phyloP scores from a whole-genome alignment of 1,284 basidiomycete genomes.

The Microbotryum violaceum region DNA sequence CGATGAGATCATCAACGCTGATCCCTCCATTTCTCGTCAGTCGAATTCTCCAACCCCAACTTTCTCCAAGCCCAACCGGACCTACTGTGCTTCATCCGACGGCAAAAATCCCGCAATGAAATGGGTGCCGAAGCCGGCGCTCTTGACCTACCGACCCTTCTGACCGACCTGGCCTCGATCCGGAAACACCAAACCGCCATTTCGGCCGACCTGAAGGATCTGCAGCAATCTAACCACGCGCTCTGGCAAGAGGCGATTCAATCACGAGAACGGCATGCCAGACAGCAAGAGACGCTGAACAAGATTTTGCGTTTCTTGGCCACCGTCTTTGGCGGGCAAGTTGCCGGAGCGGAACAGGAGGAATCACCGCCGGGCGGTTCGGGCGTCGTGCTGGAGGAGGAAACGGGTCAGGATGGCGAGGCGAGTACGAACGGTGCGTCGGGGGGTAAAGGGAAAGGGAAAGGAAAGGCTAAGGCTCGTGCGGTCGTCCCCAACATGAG shows the following conservation, averaged over 20 bases:
- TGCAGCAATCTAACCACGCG: conserved; percentile 79
- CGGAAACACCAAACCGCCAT: conserved; percentile 86
- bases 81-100: conserved; percentile 77
- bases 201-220: conserved; percentile 73
- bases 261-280: conserved; percentile 69
- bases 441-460: conserved; percentile 21
- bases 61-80: conserved; percentile 87
- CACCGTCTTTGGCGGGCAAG: conserved; percentile 68
- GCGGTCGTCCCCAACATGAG: conserved; percentile 51
- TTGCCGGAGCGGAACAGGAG: conserved; percentile 10
- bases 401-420: conserved; percentile 45
- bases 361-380: neutral
- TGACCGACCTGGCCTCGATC: conserved; percentile 78
- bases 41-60: conserved; percentile 76
- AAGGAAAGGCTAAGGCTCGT: conserved; percentile 25
- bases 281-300: conserved; percentile 95
- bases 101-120: conserved; percentile 51
- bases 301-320: conserved; percentile 90
- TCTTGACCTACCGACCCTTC: conserved; percentile 64
- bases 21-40: neutral
- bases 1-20: neutral
- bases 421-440: conserved; percentile 36
- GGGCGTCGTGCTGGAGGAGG: neutral
- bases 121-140: conserved; percentile 20
- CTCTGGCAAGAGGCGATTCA: conserved; percentile 87